These are phyloP conservation scores for Fraxinus nigra DNA, from an alignment of 305 asterid genomes.

Conservation along the genomic window DNA sequence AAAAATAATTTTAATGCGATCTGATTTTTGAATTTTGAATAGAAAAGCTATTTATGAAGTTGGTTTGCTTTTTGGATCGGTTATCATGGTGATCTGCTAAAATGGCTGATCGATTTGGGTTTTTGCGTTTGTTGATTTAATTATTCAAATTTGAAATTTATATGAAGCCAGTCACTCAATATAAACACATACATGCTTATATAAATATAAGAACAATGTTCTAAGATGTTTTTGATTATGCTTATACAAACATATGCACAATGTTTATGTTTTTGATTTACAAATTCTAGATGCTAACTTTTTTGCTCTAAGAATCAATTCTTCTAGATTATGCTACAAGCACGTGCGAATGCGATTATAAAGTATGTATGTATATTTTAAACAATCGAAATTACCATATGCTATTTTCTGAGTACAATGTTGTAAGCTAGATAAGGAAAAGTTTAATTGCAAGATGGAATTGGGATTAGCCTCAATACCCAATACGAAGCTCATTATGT, in stretches of 20 bases:
- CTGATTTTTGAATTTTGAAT: conserved; percentile 8
- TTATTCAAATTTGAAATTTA: conserved; percentile 19
- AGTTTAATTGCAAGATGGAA: background rate
- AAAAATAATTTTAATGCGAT: background rate
- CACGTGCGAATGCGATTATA: background rate
- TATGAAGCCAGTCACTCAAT: background rate
- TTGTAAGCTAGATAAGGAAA: background rate
- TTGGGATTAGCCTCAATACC: background rate
- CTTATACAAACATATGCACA: background rate
- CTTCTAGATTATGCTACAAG: conserved; percentile 7
- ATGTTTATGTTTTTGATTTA: background rate
- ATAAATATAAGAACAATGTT: background rate
- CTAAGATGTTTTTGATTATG: background rate
- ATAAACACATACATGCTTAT: background rate
- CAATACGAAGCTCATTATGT: background rate
- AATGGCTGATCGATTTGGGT: background rate
- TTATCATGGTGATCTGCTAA: conserved; percentile 20
- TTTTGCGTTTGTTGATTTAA: background rate
- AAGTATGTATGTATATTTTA: background rate
- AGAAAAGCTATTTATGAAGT: background rate
- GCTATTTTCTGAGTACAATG: background rate
- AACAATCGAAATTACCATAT: background rate
- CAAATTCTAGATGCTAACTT: background rate
- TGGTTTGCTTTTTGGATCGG: conserved; percentile 27
- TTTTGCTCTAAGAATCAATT: background rate